Evolutionary conservation across 1,284 basidiomycete species (phyloP).

Genomic region (Leccinum insolens): DNA sequence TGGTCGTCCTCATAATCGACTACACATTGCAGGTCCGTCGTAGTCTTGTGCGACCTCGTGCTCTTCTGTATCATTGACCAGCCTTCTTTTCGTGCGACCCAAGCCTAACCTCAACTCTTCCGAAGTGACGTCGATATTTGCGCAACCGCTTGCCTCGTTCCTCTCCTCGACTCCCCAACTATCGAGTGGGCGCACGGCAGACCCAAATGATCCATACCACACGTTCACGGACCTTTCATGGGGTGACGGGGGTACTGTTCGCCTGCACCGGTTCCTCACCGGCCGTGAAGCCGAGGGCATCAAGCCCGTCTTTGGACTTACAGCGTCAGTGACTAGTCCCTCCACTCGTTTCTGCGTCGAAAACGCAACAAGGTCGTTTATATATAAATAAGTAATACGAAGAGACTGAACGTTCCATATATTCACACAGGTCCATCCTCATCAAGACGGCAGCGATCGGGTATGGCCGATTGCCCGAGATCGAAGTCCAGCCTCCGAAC

Average conservation of each 20-base stretch:
- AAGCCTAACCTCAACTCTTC: conserved; percentile 78
- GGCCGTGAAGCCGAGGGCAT: conserved; percentile 79
- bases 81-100: neutral
- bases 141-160: conserved; percentile 77
- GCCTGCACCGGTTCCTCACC: conserved; percentile 80
- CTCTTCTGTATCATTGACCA: neutral
- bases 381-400: neutral
- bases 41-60: neutral
- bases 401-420: neutral
- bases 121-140: conserved; percentile 82
- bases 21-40: conserved; percentile 59
- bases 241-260: conserved; percentile 36
- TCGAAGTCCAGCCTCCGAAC: conserved; percentile 59
- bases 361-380: neutral
- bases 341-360: neutral
- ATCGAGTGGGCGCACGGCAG: conserved; percentile 43
- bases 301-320: conserved; percentile 83
- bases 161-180: conserved; percentile 66
- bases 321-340: conserved; percentile 58
- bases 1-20: conserved; percentile 82
- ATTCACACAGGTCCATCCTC: conserved; percentile 60
- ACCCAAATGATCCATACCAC: conserved; percentile 52
- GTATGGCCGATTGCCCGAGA: conserved; percentile 64
- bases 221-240: conserved; percentile 59
- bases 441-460: conserved; percentile 70